phyloP scores from a whole-genome alignment of 1,139 yeast genomes.

The Pichia sp. region DNA sequence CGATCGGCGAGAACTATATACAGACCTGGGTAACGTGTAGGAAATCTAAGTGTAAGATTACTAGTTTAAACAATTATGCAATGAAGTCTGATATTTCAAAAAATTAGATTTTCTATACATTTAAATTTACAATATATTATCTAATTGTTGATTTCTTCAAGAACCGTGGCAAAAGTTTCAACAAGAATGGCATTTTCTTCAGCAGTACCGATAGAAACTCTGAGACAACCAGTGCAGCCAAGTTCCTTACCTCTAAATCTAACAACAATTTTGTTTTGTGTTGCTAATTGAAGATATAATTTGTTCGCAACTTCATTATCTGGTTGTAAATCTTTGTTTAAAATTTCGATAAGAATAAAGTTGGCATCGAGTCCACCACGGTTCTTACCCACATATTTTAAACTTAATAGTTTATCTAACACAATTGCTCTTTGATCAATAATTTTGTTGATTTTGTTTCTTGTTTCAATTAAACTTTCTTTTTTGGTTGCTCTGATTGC shows the following conservation, averaged over 20 bases:
- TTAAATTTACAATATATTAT: no score
- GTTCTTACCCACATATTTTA: constrained; percentile 62
- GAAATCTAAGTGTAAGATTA: no score
- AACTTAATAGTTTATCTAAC: constrained; percentile 43
- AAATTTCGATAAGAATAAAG: constrained; percentile 67
- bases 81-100: no score
- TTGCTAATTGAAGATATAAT: constrained; percentile 67
- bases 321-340: constrained; percentile 56
- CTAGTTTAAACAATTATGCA: no score
- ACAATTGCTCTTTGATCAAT: constrained; percentile 50
- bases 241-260: constrained; percentile 86
- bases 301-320: constrained; percentile 62
- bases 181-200: constrained; percentile 63
- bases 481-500: constrained; percentile 67
- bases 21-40: no score
- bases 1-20: no score
- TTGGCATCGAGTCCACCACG: constrained; percentile 89
- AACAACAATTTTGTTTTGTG: constrained; percentile 69
- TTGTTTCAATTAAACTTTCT: constrained; percentile 57
- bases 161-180: constrained; percentile 40
- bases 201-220: constrained; percentile 81
- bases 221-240: constrained; percentile 80
- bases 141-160: constrained; percentile 23
- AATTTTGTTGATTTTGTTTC: constrained; percentile 44
- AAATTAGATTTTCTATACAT: no score